These are phyloP conservation scores for Laguncularia racemosa DNA, from an alignment of 345 rosid genomes.

Conservation along the genomic window DNA sequence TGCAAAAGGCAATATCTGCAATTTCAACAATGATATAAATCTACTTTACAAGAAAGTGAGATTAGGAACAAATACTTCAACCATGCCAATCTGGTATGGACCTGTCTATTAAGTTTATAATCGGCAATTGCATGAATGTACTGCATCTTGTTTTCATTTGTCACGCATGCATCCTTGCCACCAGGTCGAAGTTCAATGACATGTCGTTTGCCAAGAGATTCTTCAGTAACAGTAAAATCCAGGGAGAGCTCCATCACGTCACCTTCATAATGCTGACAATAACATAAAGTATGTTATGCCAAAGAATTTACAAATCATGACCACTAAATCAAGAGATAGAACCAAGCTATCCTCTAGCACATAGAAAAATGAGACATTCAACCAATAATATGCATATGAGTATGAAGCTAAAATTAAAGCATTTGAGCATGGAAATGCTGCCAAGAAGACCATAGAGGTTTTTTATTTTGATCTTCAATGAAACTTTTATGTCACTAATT, in stretches of 20 bases:
- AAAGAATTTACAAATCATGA: no score
- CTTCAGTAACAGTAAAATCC: conserved; percentile 92
- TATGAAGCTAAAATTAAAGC: no score
- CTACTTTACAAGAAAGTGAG: neutral
- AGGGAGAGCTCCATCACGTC: conserved; percentile 77
- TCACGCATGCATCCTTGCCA: conserved; percentile 71
- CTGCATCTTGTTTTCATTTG: conserved; percentile 94
- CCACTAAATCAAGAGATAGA: no score
- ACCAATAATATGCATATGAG: no score
- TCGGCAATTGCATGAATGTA: conserved; percentile 97
- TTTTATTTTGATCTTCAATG: no score
- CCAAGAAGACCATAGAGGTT: no score
- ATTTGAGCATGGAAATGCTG: no score
- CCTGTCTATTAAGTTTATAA: conserved; percentile 96
- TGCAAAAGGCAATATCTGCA: conserved; percentile 88
- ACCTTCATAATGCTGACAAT: conserved; percentile 70
- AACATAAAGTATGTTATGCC: no score
- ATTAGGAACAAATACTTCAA: conserved; percentile 4
- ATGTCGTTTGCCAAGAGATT: conserved; percentile 64
- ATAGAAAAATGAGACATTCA: no score
- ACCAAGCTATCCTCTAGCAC: no score
- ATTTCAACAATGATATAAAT: conserved; percentile 16
- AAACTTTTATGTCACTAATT: no score
- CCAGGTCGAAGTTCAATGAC: conserved; percentile 80
- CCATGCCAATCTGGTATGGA: conserved; percentile 15